These are phyloP conservation scores for Corrigiola litoralis DNA, from an alignment of 179 eudicot genomes.

Conservation along the genomic window DNA sequence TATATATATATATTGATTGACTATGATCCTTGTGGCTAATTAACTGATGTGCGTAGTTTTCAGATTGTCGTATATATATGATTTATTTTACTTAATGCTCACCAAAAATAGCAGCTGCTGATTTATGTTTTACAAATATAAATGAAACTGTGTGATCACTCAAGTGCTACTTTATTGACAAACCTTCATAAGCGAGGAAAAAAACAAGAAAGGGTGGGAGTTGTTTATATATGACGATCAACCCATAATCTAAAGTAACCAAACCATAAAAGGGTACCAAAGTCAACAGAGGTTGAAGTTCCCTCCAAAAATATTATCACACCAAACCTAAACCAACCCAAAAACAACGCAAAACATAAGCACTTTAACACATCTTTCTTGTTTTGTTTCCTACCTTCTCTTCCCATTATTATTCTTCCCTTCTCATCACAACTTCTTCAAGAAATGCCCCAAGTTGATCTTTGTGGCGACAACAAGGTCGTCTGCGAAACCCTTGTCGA, in stretches of 20 bases:
- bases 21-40: too few relatives aligned
- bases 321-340: neutral
- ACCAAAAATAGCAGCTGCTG: too few relatives aligned
- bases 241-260: too few relatives aligned
- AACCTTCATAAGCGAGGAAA: neutral
- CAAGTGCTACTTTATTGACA: too few relatives aligned
- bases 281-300: slow-evolving; percentile 13
- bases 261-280: too few relatives aligned
- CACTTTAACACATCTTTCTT: neutral
- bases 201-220: neutral
- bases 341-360: neutral
- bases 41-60: too few relatives aligned
- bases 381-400: neutral
- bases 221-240: too few relatives aligned
- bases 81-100: too few relatives aligned
- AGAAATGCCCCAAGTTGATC: slow-evolving; percentile 51
- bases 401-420: slow-evolving; percentile 4
- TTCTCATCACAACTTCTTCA: neutral
- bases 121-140: too few relatives aligned
- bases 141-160: too few relatives aligned
- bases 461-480: slow-evolving; percentile 32
- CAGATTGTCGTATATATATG: too few relatives aligned
- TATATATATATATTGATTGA: too few relatives aligned
- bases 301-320: neutral
- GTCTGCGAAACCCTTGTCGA: slow-evolving; percentile 35